Evolutionary conservation across 208 protist species (phyloP), one percentile per base, ranked within the genome.

Genomic region (Leptomonas seymouri): DNA sequence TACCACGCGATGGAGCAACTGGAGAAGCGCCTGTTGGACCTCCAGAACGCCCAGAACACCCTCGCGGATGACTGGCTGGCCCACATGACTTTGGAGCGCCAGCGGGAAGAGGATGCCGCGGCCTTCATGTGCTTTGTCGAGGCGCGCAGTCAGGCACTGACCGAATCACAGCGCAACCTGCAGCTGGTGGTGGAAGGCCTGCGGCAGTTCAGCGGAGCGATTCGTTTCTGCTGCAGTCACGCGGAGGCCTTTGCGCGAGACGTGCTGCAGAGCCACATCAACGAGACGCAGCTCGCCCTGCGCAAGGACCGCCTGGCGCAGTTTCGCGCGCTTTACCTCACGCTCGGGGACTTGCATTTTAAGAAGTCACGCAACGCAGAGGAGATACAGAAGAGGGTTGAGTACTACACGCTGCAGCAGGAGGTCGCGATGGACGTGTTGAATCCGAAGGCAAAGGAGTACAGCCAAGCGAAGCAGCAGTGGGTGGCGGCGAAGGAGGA

Each of bases 371-470:
- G 87, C 28, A 87, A 93, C 62, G 66, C 86, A 27, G 86, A 90
- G 51, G 86, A 91, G 53, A 79, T 96, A 0, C 73, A 90, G 15
- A 90, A 93, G 67, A 93, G 92, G 57, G 84, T 96, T 50, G 82
- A 89, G 49, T 86, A 89, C 75, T 90, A 90, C 69, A 77, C 82
- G 21, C 78, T 93, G 15, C 88, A 96, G 66, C 91, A 96, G 75
- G 88, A 96, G 68, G 45, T 96, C 2, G 87, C 88, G 2, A 94
- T 96, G 88, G 91, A 96, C 44, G 85, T 80, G 41, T 80, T 91
- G 36, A 96, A 96, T 76, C 91, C 91, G 11, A 94, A 92, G 74
- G 91, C 91, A 18, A 93, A 90, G 78, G 85, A 93, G 76, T 96
- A 80, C 76, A 92, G 85, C 69, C 86, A 90, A 31, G 74, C 85